A percentile compares a stretch with the other conserved stretches of the same genome.
These are phyloP conservation scores for Hymenoscyphus albidus DNA, from an alignment of 2,329 filamentous ascomycete genomes.

Conservation along the genomic window DNA sequence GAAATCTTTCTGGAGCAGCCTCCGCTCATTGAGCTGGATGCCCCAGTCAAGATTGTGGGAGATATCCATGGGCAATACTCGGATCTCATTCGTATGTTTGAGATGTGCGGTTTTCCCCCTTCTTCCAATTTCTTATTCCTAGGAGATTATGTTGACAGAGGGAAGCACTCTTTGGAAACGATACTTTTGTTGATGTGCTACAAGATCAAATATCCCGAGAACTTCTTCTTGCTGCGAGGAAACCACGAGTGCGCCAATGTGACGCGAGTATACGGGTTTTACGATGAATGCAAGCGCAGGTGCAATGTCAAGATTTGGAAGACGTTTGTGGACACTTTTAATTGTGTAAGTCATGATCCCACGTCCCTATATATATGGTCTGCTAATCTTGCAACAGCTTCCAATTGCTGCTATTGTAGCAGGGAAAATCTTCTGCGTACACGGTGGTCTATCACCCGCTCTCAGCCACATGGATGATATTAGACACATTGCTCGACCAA, in stretches of 20 bases:
- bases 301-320: slow-evolving; percentile 99
- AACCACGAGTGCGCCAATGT: slow-evolving; percentile 98
- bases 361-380: not conserved
- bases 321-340: slow-evolving; percentile 95
- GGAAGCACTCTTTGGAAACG: slow-evolving; percentile 93
- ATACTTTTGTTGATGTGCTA: slow-evolving; percentile 91
- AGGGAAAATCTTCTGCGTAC: slow-evolving; percentile 96
- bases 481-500: slow-evolving; percentile 88
- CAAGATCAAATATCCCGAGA: slow-evolving; percentile 95
- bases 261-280: slow-evolving; percentile 93
- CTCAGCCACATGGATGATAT: slow-evolving; percentile 98
- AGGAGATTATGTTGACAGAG: slow-evolving; percentile 87
- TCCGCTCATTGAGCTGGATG: slow-evolving; percentile 83
- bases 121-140: slow-evolving; percentile 90
- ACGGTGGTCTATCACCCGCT: slow-evolving; percentile 88
- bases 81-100: slow-evolving; percentile 92
- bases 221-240: slow-evolving; percentile 91
- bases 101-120: slow-evolving; percentile 97
- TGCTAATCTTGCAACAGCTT: slow-evolving; percentile 41
- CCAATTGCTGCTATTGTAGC: slow-evolving; percentile 96
- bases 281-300: slow-evolving; percentile 94
- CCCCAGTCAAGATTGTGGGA: slow-evolving; percentile 95
- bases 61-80: slow-evolving; percentile 97
- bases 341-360: slow-evolving; percentile 49
- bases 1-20: slow-evolving; percentile 91